Base-by-base conservation (phyloP, 2,329 filamentous ascomycete species). In the Madurella mycetomatis region DNA sequence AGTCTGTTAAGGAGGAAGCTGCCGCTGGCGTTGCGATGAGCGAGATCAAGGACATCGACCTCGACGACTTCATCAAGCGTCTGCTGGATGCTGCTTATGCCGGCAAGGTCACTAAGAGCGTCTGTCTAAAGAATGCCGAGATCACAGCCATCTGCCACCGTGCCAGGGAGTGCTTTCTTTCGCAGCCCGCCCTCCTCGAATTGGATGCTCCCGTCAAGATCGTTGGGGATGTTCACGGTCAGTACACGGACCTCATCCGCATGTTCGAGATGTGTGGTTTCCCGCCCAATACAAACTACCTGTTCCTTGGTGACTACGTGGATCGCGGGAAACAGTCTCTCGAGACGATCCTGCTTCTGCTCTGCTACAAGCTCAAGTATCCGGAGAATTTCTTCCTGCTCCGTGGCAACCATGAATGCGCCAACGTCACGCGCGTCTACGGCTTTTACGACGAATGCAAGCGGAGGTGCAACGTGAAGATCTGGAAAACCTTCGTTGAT, bases 231-330 rank as follows among this genome's bases (percentile, higher is more conserved):
- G 90, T 97, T 13, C 92, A 97, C 69, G 92, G 92, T 48, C 92
- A 97, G 72, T 97, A 96, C 70, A 95, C 91, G 11, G 92, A 97
- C 71, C 76, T 97, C 49, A 95, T 97, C 66, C 86, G 92, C 60
- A 90, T 97, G 82, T 97, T 97, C 67, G 92, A 97, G 71, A 96
- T 96, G 92, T 96, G 92, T 68, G 92, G 92, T 5, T 97, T 96
- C 67, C 92, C 92, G 8, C 92, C 92, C 1, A 87, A 83, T 58
- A 84, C 91, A 40, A 97, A 97, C 75, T 97, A 90, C 68, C 80
- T 97, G 48, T 97, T 96, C 73, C 78, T 97, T 4, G 92, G 92
- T 49, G 92, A 97, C 70, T 97, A 97, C 69, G 92, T 97, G 66
- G 92, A 97, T 70, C 86, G 92, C 51, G 92, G 92, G 64, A 97